Evolutionary conservation across 805 yeast genomes (phyloP).

Genomic region (Ogataea minuta): DNA sequence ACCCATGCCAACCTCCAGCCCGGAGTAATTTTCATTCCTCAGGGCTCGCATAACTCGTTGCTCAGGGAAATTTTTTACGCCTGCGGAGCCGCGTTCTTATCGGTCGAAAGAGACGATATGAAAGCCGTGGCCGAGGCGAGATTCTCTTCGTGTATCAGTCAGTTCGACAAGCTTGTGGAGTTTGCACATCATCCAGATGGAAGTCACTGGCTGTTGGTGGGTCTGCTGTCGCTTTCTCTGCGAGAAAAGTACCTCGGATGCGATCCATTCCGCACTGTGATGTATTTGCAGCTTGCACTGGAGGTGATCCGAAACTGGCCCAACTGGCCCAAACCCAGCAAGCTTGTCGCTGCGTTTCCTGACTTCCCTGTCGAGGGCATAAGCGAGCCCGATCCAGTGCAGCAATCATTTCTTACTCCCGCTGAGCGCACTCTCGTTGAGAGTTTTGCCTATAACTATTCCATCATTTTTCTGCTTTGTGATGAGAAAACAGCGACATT

Average conservation of each 20-base stretch:
- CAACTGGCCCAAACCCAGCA: not conserved
- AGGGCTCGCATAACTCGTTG: conserved; percentile 25
- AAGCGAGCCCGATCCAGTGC: not conserved
- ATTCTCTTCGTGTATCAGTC: conserved; percentile 11
- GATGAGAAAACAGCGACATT: conserved; percentile 25
- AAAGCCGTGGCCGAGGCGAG: conserved; percentile 25
- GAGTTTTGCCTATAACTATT: conserved; percentile 43
- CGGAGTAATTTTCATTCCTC: conserved; percentile 39
- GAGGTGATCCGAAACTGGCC: conserved; percentile 33
- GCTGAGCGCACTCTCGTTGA: conserved; percentile 40
- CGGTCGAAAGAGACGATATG: conserved; percentile 32
- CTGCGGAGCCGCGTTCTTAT: conserved; percentile 39
- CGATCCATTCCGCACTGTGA: conserved; percentile 29
- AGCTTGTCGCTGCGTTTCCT: no score
- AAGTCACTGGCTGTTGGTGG: conserved; percentile 40
- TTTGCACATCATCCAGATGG: conserved; percentile 10
- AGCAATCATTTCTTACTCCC: not conserved
- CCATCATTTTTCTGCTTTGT: conserved; percentile 35
- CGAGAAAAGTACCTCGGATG: conserved; percentile 35
- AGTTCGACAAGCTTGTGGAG: conserved; percentile 22
- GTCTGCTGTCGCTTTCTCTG: conserved; percentile 38
- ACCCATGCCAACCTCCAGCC: conserved; percentile 42
- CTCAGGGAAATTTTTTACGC: conserved; percentile 36
- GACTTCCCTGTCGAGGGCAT: conserved; percentile 1
- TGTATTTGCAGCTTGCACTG: conserved; percentile 35